Conservation (phyloP, 2,329 filamentous ascomycete species). For the Aspergillus alliaceus region DNA sequence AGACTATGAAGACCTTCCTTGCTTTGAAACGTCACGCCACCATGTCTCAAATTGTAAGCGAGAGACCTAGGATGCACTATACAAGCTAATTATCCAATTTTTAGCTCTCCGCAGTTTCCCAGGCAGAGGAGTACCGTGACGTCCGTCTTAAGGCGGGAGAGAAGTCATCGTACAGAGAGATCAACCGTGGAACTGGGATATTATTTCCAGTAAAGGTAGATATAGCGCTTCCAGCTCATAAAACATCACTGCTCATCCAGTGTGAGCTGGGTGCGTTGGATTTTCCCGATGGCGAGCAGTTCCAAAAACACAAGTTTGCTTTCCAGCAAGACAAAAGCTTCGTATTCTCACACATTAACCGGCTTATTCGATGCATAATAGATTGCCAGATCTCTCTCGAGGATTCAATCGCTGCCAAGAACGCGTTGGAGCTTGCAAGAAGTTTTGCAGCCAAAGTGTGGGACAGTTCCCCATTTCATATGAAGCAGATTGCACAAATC, state of each 20-base stretch:
- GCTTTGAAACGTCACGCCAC: slow-evolving; percentile 60
- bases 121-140: slow-evolving; percentile 71
- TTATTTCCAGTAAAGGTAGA: slow-evolving; percentile 70
- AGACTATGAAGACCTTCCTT: slow-evolving; percentile 74
- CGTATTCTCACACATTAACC: slow-evolving; percentile 68
- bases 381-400: slow-evolving; percentile 65
- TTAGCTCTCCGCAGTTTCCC: slow-evolving; percentile 65
- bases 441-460: slow-evolving; percentile 74
- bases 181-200: slow-evolving; percentile 69
- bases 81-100: slow-evolving; percentile 10
- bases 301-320: slow-evolving; percentile 55
- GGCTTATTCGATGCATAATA: slow-evolving; percentile 72
- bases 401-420: slow-evolving; percentile 68
- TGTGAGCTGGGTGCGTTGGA: slow-evolving; percentile 68
- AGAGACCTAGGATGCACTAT: not conserved
- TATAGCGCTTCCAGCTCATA: slow-evolving; percentile 67
- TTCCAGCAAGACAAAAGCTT: slow-evolving; percentile 61
- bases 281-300: slow-evolving; percentile 59
- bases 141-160: slow-evolving; percentile 70
- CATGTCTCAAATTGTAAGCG: slow-evolving; percentile 65
- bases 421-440: slow-evolving; percentile 74
- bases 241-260: slow-evolving; percentile 77
- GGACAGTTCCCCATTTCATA: slow-evolving; percentile 78
- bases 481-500: slow-evolving; percentile 79
- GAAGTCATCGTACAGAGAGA: slow-evolving; percentile 66